Conservation (phyloP, 2,329 filamentous ascomycete genomes). For the Fusarium stilboides region DNA sequence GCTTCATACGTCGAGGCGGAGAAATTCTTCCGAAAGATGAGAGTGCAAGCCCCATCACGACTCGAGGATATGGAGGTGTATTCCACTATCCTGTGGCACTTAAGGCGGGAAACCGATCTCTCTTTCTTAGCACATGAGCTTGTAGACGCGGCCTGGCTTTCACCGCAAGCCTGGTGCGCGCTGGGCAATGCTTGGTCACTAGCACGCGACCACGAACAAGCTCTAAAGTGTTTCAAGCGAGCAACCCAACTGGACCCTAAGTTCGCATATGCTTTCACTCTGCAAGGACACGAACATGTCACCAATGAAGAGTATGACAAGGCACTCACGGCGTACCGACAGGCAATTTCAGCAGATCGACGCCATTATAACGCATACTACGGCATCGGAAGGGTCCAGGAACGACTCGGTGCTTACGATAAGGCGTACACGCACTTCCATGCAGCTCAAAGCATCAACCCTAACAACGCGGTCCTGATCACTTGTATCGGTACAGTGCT, state of each 20-base stretch:
- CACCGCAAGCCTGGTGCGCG: constrained; percentile 96
- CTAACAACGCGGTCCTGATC: constrained; percentile 91
- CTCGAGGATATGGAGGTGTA: constrained; percentile 98
- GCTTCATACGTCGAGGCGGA: constrained; percentile 89
- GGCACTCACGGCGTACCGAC: constrained; percentile 87
- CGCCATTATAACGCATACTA: constrained; percentile 99
- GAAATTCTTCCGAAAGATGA: constrained; percentile 85
- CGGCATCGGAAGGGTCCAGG: constrained; percentile 85
- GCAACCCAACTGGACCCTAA: constrained; percentile 91
- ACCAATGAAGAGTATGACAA: constrained; percentile 98
- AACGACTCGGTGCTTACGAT: constrained; percentile 91
- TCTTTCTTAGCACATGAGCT: constrained; percentile 94
- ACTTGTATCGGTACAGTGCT: constrained; percentile 93
- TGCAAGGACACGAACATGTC: constrained; percentile 96
- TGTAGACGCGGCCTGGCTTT: constrained; percentile 87
- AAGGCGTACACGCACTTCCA: constrained; percentile 94
- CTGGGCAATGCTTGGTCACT: constrained; percentile 96
- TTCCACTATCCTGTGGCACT: constrained; percentile 98
- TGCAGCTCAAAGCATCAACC: constrained; percentile 89
- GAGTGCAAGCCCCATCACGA: constrained; percentile 83
- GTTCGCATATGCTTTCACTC: constrained; percentile 95
- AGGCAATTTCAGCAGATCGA: constrained; percentile 86
- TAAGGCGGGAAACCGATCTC: constrained; percentile 92
- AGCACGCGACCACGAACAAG: constrained; percentile 93
- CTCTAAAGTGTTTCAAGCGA: constrained; percentile 92